Evolutionary conservation across 2,329 filamentous ascomycete species (phyloP), one percentile per base, ranked within the genome.

Genomic region (Exophiala phaeomuriformis): DNA sequence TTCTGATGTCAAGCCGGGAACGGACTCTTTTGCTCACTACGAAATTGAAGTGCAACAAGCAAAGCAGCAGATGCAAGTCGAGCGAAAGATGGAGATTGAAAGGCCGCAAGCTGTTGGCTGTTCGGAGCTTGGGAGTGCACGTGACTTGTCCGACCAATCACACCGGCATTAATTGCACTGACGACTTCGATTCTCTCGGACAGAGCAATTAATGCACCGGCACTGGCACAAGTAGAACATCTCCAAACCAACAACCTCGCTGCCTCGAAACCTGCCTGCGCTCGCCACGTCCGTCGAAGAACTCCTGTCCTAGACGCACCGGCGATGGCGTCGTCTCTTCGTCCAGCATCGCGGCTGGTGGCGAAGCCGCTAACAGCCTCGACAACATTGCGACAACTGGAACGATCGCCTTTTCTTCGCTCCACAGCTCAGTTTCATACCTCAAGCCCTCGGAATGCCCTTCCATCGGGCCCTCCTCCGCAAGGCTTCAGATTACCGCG

Each of bases 401-500:
- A 66, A 45, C 65, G 66, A 49, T 63, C 64, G 35, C 52, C 59
- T 45, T 63, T 71, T 62, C 62, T 61, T 68, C 65, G 71, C 72
- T 72, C 75, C 64, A 74, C 75, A 69, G 75, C 76, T 72, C 73
- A 76, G 71, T 84, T 85, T 75, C 83, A 80, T 58, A 81, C 80
- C 63, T 78, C 76, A 63, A 82, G 85, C 62, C 83, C 68, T 61
- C 75, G 76, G 65, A 71, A 74, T 68, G 80, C 80, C 65, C 76
- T 87, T 45, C 88, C 89, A 60, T 77, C 80, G 61, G 89, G 90
- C 46, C 83, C 88, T 63, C 88, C 89, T 62, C 86, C 88, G 53
- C 75, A 83, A 63, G 83, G 84, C 61, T 96, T 95, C 79, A 84
- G 93, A 64, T 77, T 90, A 65, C 80, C 83, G 66, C 79, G 77